Percentiles rank a stretch among this genome's conserved stretches.
phyloP scores from a whole-genome alignment of 805 yeast genomes.

The Kuraishia molischiana region DNA sequence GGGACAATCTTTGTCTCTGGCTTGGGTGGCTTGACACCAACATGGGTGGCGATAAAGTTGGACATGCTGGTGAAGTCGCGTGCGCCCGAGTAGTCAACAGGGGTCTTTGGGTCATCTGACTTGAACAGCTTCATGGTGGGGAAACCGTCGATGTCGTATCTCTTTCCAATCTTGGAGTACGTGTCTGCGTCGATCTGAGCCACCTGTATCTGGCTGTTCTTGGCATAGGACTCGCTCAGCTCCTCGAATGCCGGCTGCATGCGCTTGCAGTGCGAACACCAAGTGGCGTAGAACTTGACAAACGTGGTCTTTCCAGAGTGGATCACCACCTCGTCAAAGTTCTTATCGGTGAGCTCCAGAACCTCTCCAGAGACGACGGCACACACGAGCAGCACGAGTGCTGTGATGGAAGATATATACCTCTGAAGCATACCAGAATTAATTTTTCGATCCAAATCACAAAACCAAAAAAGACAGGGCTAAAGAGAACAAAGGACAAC shows the following conservation, averaged over 20 bases:
- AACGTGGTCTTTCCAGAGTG: slow-evolving; percentile 62
- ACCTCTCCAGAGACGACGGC: slow-evolving; percentile 17
- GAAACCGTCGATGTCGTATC: slow-evolving; percentile 47
- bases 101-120: slow-evolving; percentile 34
- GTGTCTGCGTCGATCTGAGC: slow-evolving; percentile 53
- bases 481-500: too few relatives aligned
- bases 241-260: slow-evolving; percentile 46
- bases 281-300: slow-evolving; percentile 66
- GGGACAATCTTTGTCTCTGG: slow-evolving; percentile 14
- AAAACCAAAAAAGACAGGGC: too few relatives aligned
- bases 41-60: slow-evolving; percentile 32
- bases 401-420: too few relatives aligned
- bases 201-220: slow-evolving; percentile 29
- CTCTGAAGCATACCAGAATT: too few relatives aligned
- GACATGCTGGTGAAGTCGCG: slow-evolving; percentile 41
- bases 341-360: slow-evolving; percentile 34
- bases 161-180: slow-evolving; percentile 37
- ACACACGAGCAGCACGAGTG: slow-evolving; percentile 1
- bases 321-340: slow-evolving; percentile 44
- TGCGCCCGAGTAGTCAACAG: slow-evolving; percentile 46
- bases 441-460: too few relatives aligned
- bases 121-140: slow-evolving; percentile 56
- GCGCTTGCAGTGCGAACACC: slow-evolving; percentile 64
- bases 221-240: slow-evolving; percentile 28
- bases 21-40: slow-evolving; percentile 19